phyloP scores from a whole-genome alignment of 805 yeast species.

The Pichia cephalocereana region DNA sequence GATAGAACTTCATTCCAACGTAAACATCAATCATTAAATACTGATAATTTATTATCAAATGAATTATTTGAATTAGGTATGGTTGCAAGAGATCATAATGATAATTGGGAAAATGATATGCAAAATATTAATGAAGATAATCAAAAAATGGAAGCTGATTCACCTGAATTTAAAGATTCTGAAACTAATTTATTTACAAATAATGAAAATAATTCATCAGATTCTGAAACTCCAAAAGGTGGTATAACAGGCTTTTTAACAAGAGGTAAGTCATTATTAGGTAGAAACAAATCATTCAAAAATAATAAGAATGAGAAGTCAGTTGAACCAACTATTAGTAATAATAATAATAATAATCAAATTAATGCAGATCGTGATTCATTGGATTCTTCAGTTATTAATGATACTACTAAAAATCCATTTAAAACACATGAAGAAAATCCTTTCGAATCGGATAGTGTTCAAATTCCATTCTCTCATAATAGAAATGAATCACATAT shows the following conservation, averaged over 20 bases:
- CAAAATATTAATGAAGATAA: slow-evolving; percentile 29
- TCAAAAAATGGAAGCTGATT: not conserved
- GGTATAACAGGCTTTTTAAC: slow-evolving; percentile 32
- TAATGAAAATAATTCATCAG: not conserved
- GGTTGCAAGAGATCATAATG: slow-evolving; percentile 76
- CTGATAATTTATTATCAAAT: slow-evolving; percentile 14
- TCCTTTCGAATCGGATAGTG: slow-evolving; percentile 3
- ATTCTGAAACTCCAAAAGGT: slow-evolving; percentile 12
- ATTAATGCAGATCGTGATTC: not conserved
- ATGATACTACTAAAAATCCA: not conserved
- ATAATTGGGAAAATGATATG: slow-evolving; percentile 66
- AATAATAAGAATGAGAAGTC: too few relatives aligned
- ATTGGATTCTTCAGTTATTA: not conserved
- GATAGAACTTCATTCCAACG: slow-evolving; percentile 86
- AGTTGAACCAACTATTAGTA: not conserved
- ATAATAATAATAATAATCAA: too few relatives aligned
- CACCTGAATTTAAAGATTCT: not conserved
- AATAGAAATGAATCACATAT: slow-evolving; percentile 1
- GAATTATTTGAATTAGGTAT: slow-evolving; percentile 67
- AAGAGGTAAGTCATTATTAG: slow-evolving; percentile 31
- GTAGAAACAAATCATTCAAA: slow-evolving; percentile 12
- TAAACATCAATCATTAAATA: slow-evolving; percentile 10
- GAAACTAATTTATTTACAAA: not conserved
- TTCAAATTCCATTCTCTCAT: not conserved
- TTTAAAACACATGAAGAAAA: not conserved